These are phyloP conservation scores for Agarophyton chilense DNA, from an alignment of 23 red algal genomes.

Conservation along the genomic window DNA sequence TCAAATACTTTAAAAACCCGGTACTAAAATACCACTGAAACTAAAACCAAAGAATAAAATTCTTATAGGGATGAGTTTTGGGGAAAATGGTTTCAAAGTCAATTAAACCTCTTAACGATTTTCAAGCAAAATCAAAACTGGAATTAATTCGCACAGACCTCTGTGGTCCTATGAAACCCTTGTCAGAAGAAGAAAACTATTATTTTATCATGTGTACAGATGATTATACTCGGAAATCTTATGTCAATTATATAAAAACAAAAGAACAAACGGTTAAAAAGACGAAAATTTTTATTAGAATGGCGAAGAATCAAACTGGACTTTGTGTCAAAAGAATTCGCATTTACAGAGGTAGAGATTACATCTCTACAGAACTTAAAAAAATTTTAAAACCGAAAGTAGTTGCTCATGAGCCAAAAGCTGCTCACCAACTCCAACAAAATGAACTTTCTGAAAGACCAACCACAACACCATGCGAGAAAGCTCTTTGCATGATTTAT, in stretches of 20 bases:
- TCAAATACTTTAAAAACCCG: no score
- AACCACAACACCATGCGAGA: neutral
- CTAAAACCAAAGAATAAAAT: no score
- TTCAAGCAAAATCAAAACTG: no score
- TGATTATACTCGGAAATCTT: neutral
- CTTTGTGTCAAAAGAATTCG: conserved; percentile 3
- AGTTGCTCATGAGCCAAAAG: conserved; percentile 1
- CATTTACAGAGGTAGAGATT: conserved; percentile 21
- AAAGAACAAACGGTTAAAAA: neutral
- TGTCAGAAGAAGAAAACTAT: no score
- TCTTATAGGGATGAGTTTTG: no score
- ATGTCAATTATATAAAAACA: neutral
- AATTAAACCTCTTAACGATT: no score
- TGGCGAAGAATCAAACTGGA: conserved; percentile 3
- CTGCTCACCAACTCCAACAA: conserved; percentile 21
- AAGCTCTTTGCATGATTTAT: neutral
- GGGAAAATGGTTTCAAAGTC: no score
- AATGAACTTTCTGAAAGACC: conserved; percentile 26
- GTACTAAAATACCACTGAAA: no score
- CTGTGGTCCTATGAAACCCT: no score
- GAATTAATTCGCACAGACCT: no score
- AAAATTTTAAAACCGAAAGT: conserved; percentile 11
- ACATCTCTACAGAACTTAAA: neutral
- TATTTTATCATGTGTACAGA: no score
- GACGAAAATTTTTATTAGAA: neutral